A percentile compares a stretch with the other conserved stretches of the same genome.
Conservation (phyloP, 2,329 filamentous ascomycete genomes). For the Paecilomyces formosus region DNA sequence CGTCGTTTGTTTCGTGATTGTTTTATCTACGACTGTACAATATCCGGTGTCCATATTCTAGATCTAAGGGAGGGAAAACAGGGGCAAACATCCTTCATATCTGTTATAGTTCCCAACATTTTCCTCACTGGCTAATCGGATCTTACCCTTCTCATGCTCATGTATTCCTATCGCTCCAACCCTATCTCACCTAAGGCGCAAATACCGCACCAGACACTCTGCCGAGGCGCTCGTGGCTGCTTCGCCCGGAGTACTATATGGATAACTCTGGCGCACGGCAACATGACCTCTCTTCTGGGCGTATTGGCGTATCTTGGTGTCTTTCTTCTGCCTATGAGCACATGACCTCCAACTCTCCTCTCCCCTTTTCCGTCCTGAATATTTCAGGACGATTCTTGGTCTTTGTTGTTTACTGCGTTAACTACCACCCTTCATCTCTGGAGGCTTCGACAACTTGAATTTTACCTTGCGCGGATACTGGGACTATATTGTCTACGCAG, state of each 20-base stretch:
- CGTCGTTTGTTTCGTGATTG: slow-evolving; percentile 14
- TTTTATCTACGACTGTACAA: slow-evolving; percentile 30
- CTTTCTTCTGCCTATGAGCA: slow-evolving; percentile 8
- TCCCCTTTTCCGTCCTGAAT: slow-evolving; percentile 14
- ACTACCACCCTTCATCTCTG: not conserved
- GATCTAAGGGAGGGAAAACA: slow-evolving; percentile 18
- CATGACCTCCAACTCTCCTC: slow-evolving; percentile 19
- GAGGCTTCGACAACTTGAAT: no score
- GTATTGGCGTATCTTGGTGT: slow-evolving; percentile 9
- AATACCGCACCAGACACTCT: not conserved
- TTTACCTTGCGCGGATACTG: not conserved
- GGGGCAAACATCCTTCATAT: slow-evolving; percentile 21
- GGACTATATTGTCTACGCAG: not conserved
- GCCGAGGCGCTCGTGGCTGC: not conserved
- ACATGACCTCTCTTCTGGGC: not conserved
- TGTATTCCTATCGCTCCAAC: slow-evolving; percentile 9
- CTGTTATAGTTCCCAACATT: slow-evolving; percentile 17
- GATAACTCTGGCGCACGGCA: no score
- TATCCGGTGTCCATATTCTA: slow-evolving; percentile 31
- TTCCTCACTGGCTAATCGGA: slow-evolving; percentile 12
- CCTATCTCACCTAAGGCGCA: not conserved
- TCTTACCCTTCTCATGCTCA: slow-evolving; percentile 7
- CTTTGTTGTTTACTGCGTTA: slow-evolving; percentile 3
- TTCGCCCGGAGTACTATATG: not conserved
- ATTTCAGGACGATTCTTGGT: slow-evolving; percentile 7